These are phyloP conservation scores for Neonectria ditissima DNA, from an alignment of 2,329 filamentous ascomycete genomes.

Conservation along the genomic window DNA sequence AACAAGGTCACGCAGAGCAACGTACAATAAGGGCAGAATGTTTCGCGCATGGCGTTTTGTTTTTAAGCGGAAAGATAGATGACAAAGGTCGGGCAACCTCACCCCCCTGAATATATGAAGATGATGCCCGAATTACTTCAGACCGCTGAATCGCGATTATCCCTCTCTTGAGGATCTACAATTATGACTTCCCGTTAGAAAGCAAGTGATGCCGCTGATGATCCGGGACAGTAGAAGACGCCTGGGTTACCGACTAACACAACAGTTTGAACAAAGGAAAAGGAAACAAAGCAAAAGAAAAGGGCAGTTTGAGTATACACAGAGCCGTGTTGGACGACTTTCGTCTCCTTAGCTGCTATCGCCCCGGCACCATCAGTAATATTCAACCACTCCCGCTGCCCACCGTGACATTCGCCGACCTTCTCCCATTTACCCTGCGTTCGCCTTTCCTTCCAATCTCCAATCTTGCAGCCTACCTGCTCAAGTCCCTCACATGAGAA, in stretches of 20 bases:
- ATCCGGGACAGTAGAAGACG: conserved; percentile 31
- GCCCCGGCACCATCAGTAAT: conserved; percentile 19
- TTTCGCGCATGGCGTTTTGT: conserved; percentile 23
- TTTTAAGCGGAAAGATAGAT: conserved; percentile 26
- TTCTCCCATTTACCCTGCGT: conserved; percentile 1
- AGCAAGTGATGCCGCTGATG: conserved; percentile 1
- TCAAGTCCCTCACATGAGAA: conserved; percentile 18
- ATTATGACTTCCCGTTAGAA: not conserved
- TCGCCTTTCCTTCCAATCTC: conserved; percentile 7
- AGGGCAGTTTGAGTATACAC: conserved; percentile 43
- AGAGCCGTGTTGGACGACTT: conserved; percentile 35
- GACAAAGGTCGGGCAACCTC: conserved; percentile 16
- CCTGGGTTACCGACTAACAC: conserved; percentile 38
- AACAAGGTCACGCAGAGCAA: conserved; percentile 6
- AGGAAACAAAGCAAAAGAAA: conserved; percentile 35
- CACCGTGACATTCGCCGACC: conserved; percentile 9
- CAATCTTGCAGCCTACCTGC: conserved; percentile 6
- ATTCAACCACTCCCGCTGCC: conserved; percentile 16
- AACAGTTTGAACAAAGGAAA: conserved; percentile 31
- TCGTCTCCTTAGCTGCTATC: conserved; percentile 27
- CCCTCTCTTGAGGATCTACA: not conserved
- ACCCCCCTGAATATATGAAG: conserved; percentile 26
- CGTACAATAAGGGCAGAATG: conserved; percentile 12
- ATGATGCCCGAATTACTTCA: conserved; percentile 14
- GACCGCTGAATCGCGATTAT: conserved; percentile 1